Base-by-base conservation (phyloP, 78 protist genomes). In the Creolimax fragrantissima region DNA sequence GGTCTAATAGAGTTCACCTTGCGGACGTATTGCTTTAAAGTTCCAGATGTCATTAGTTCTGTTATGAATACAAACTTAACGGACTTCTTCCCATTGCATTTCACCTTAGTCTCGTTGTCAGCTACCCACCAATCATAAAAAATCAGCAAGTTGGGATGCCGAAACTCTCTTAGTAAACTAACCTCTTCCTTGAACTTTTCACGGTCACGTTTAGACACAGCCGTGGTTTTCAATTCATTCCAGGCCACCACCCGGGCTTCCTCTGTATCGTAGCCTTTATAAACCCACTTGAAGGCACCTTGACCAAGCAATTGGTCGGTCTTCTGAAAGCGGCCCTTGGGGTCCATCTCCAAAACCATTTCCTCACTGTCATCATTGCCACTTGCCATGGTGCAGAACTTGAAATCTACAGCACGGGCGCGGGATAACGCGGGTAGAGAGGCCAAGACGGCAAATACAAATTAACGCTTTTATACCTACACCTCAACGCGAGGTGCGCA, bases 11-110 rank as follows among this genome's bases (percentile, higher is more conserved):
- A 47, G n/a, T 37, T 74, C 39, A 7, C 74, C 4, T 43, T 42
- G 3, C 3, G 2, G 36, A 92, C 83, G 3, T 67, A 96, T 94
- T 88, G 83, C 42, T 92, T 86, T 39, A 97, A 94, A 3, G 97
- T 94, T 32, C 99, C 99, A 4, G 96, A 93, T 3, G 97, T 89
- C 98, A 97, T 97, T 24, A 95, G 92, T 92, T 97, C 99, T 7
- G 98, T 95, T 35, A 97, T 95, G 89, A 97, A 96, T n/a, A 94
- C 91, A 39, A 96, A 17, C 3, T 45, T n/a, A 3, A 17, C 24
- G 7, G 6, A 2, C 44, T 47, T 39, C 24, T 35, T 41, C 32
- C 41, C 89, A 58, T 58, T 58, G 24, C 74, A 58, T 24, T 58
- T 58, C 74, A 58, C 74, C 43, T 94, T 58, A 37, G n/a, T 3